These are phyloP conservation scores for Emericellopsis terricola DNA, from an alignment of 495 filamentous ascomycete species.

Conservation along the genomic window DNA sequence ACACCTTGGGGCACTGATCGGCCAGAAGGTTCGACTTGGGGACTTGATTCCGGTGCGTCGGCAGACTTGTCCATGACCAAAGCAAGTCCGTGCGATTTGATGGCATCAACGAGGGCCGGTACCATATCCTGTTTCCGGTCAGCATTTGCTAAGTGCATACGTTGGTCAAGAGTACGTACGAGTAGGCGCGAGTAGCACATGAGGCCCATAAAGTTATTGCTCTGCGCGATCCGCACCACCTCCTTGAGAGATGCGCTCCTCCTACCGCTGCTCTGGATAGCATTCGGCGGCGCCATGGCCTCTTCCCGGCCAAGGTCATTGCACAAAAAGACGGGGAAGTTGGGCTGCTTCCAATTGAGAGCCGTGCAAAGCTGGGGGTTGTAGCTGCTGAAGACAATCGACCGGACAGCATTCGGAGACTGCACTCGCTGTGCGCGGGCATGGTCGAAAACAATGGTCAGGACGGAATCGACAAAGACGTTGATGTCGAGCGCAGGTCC, in stretches of 20 bases:
- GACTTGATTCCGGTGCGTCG: conserved; percentile 12
- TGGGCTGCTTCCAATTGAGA: conserved; percentile 97
- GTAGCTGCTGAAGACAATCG: conserved; percentile 82
- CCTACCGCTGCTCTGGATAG: conserved; percentile 43
- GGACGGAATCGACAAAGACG: conserved; percentile 61
- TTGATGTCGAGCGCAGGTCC: conserved; percentile 72
- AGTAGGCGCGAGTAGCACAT: conserved; percentile 74
- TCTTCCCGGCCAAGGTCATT: conserved; percentile 63
- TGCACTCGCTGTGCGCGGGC: conserved; percentile 53
- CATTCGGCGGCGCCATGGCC: conserved; percentile 15
- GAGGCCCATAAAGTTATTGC: conserved; percentile 96
- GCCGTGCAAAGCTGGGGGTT: conserved; percentile 81
- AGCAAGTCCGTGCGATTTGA: conserved; percentile 85
- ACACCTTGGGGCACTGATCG: conserved; percentile 45
- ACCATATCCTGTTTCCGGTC: conserved; percentile 86
- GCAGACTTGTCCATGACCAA: conserved; percentile 74
- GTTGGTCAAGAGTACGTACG: conserved; percentile 46
- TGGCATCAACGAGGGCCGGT: conserved; percentile 75
- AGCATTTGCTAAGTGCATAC: too few species aligned
- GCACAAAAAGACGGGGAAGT: conserved; percentile 89
- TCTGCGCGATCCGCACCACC: conserved; percentile 78
- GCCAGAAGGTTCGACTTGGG: conserved; percentile 23
- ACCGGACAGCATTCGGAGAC: conserved; percentile 51
- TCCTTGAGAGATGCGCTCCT: conserved; percentile 79
- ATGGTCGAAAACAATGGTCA: conserved; percentile 80